Conservation (phyloP, 306 rosid species). For the Glycine soja region DNA sequence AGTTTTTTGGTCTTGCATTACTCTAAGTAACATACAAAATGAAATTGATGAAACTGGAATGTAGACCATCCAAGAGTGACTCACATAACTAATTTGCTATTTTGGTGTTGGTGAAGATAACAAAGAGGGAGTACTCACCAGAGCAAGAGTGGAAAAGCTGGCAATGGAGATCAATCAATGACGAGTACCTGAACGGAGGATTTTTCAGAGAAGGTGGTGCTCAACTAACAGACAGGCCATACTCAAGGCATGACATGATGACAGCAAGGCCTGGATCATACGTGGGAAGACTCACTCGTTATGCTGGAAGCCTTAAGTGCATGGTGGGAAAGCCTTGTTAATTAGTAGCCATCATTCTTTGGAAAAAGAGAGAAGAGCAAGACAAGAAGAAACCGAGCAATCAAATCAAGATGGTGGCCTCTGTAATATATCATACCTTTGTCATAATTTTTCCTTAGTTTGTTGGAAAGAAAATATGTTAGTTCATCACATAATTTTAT, state of each 20-base stretch:
- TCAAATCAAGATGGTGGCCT: no score
- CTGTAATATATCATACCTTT: no score
- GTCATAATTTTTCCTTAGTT: no score
- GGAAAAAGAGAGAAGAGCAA: no score
- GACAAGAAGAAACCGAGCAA: no score
- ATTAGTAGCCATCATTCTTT: background rate
- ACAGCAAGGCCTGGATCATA: conserved; percentile 56
- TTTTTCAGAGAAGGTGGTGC: conserved; percentile 60
- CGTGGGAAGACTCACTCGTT: conserved; percentile 60
- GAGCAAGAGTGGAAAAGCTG: conserved; percentile 59
- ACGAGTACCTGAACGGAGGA: conserved; percentile 73
- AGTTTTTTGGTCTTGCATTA: no score
- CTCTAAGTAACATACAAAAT: no score
- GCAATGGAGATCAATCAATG: conserved; percentile 88
- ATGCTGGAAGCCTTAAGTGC: conserved; percentile 63
- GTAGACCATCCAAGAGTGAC: background rate
- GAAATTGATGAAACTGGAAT: no score
- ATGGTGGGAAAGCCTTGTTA: conserved; percentile 55
- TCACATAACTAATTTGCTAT: background rate
- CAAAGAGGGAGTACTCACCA: conserved; percentile 63
- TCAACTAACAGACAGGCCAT: conserved; percentile 34
- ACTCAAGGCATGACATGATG: conserved; percentile 55
- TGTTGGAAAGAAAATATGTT: no score
- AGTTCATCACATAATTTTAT: no score
- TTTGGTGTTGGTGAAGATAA: conserved; percentile 61